Percentiles rank a stretch among this genome's conserved stretches.
Conservation (phyloP, 2,329 filamentous ascomycete genomes). For the Cercospora sp. region DNA sequence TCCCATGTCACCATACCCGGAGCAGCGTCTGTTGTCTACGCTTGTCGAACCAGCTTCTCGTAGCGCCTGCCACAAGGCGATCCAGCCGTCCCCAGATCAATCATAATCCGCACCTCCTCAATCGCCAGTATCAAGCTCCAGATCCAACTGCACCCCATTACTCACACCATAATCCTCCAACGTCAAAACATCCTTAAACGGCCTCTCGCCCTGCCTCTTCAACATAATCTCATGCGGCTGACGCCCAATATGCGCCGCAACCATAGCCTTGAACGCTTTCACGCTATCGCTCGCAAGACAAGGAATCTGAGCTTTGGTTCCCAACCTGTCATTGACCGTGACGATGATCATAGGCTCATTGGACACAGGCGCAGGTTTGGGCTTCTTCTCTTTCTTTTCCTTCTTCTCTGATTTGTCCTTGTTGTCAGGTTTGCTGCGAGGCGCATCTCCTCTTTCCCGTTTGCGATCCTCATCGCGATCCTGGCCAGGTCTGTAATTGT, state of each 20-base stretch:
- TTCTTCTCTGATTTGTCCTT: slow-evolving; percentile 25
- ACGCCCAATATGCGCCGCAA: slow-evolving; percentile 83
- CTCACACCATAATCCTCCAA: slow-evolving; percentile 92
- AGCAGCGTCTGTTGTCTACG: neutral
- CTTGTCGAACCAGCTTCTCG: neutral
- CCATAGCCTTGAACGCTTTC: slow-evolving; percentile 85
- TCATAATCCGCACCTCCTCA: slow-evolving; percentile 26
- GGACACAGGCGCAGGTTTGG: slow-evolving; percentile 37
- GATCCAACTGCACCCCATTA: slow-evolving; percentile 71
- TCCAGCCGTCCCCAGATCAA: neutral
- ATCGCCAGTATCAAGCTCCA: slow-evolving; percentile 47
- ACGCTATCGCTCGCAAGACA: slow-evolving; percentile 83
- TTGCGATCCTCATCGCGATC: slow-evolving; percentile 16
- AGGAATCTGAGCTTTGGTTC: slow-evolving; percentile 92
- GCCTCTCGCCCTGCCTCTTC: slow-evolving; percentile 86
- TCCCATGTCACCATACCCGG: neutral
- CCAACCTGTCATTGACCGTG: slow-evolving; percentile 89
- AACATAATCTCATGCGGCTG: slow-evolving; percentile 89
- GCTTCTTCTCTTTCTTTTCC: slow-evolving; percentile 31
- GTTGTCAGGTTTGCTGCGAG: slow-evolving; percentile 7
- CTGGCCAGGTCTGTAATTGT: slow-evolving; percentile 41
- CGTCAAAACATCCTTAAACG: slow-evolving; percentile 88
- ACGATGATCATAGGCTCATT: slow-evolving; percentile 89
- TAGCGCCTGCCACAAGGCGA: neutral
- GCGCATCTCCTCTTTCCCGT: slow-evolving; percentile 8